Percentiles rank a stretch among this genome's conserved stretches.
These are phyloP conservation scores for Podospora pseudocomata DNA, from an alignment of 495 filamentous ascomycete genomes.

Conservation along the genomic window DNA sequence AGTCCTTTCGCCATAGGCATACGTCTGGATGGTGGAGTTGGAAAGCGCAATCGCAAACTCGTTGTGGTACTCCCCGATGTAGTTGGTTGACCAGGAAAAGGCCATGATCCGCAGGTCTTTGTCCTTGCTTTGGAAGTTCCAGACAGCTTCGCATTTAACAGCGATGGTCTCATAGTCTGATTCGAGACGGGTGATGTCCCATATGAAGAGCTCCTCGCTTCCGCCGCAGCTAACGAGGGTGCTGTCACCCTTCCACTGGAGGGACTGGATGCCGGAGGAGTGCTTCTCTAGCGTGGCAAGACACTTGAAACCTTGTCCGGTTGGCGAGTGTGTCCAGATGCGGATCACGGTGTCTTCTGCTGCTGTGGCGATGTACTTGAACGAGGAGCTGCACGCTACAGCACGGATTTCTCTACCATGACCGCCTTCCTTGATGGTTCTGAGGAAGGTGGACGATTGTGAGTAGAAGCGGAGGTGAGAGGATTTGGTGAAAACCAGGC, in stretches of 20 bases:
- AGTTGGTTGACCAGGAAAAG: conserved; percentile 49
- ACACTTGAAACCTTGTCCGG: conserved; percentile 39
- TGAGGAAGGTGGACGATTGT: conserved; percentile 47
- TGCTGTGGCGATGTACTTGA: conserved; percentile 67
- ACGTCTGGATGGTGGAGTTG: conserved; percentile 70
- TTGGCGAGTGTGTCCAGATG: conserved; percentile 48
- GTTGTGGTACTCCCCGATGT: conserved; percentile 31
- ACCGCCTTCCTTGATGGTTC: conserved; percentile 59
- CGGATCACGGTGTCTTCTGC: conserved; percentile 86
- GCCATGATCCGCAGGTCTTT: conserved; percentile 75
- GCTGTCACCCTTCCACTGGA: conserved; percentile 65
- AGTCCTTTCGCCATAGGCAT: conserved; percentile 50
- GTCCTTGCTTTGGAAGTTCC: conserved; percentile 54
- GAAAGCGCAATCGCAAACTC: conserved; percentile 68
- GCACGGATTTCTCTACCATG: conserved; percentile 90
- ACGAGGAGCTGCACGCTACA: conserved; percentile 56
- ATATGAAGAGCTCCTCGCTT: conserved; percentile 84
- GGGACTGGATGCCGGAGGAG: conserved; percentile 75
- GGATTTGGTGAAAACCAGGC: conserved; percentile 55
- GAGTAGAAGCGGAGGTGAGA: conserved; percentile 50
- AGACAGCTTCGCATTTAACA: conserved; percentile 60
- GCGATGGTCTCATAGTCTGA: conserved; percentile 49
- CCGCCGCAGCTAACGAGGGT: conserved; percentile 83
- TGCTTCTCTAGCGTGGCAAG: conserved; percentile 68
- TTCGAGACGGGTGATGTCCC: conserved; percentile 58